Conservation (phyloP, 129 eudicot species). For the Logfia minima region DNA sequence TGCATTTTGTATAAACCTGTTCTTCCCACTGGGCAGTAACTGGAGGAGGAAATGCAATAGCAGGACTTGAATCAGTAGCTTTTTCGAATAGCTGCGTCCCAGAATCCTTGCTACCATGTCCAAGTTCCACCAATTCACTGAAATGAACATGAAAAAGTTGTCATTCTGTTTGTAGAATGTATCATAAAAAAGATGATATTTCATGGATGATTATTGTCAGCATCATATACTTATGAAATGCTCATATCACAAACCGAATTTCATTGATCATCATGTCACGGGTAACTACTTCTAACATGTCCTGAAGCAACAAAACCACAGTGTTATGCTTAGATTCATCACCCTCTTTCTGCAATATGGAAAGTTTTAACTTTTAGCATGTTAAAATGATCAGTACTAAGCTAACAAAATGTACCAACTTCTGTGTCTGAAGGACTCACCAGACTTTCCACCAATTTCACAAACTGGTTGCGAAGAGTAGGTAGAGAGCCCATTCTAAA, state of each 20-base stretch:
- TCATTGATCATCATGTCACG: conserved; percentile 98
- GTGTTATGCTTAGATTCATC: conserved; percentile 67
- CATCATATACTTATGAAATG: neutral
- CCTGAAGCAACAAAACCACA: conserved; percentile 85
- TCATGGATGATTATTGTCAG: conserved; percentile 9
- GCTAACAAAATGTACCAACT: conserved; percentile 17
- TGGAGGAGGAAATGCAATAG: conserved; percentile 73
- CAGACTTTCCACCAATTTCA: conserved; percentile 79
- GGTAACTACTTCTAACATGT: conserved; percentile 94
- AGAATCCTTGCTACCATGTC: conserved; percentile 80
- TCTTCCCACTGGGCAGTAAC: conserved; percentile 97
- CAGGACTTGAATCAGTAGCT: conserved; percentile 47
- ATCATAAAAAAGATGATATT: conserved; percentile 15
- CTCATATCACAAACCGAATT: conserved; percentile 58
- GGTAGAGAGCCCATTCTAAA: conserved; percentile 88
- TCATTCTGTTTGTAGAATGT: conserved; percentile 27
- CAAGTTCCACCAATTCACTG: conserved; percentile 85
- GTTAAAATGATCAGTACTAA: conserved; percentile 24
- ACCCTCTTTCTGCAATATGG: conserved; percentile 68
- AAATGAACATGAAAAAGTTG: conserved; percentile 18
- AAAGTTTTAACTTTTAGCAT: conserved; percentile 23
- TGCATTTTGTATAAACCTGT: conserved; percentile 55
- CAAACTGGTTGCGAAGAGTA: conserved; percentile 74
- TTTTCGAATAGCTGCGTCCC: conserved; percentile 85
- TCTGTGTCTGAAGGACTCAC: conserved; percentile 43